A percentile compares a stretch with the other conserved stretches of the same genome.
Conservation (phyloP, 2,329 filamentous ascomycete species). For the Aspergillus sp. region DNA sequence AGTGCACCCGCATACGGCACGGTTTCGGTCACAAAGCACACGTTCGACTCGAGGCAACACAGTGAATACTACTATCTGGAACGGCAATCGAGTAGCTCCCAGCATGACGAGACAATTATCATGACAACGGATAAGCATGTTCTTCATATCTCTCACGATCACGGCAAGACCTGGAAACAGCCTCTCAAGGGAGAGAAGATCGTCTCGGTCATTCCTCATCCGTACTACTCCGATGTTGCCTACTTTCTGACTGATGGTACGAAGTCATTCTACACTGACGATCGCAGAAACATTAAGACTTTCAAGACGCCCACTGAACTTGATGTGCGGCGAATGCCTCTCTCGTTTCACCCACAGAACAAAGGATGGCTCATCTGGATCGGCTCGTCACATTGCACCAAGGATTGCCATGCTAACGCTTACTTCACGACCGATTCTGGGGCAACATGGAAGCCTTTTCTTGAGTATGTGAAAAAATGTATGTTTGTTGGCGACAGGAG, state of each 20-base stretch:
- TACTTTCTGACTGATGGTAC: constrained; percentile 72
- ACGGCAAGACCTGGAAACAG: constrained; percentile 78
- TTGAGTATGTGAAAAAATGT: constrained; percentile 70
- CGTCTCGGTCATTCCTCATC: constrained; percentile 69
- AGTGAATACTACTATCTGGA: constrained; percentile 69
- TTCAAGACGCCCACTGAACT: constrained; percentile 64
- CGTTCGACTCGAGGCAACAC: constrained; percentile 56
- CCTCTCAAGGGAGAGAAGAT: constrained; percentile 66
- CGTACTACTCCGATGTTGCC: constrained; percentile 73
- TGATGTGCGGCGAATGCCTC: constrained; percentile 45
- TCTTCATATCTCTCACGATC: constrained; percentile 71
- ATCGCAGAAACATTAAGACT: constrained; percentile 67
- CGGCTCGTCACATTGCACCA: constrained; percentile 62
- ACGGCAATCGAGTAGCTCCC: constrained; percentile 57
- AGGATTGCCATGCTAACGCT: constrained; percentile 64
- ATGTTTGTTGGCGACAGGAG: constrained; percentile 69
- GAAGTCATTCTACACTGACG: constrained; percentile 70
- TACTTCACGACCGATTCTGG: constrained; percentile 75
- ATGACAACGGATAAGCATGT: constrained; percentile 53
- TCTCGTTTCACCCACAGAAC: constrained; percentile 75
- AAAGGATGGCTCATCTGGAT: constrained; percentile 92
- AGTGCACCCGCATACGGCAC: constrained; percentile 55
- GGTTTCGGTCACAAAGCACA: constrained; percentile 54
- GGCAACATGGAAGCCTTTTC: constrained; percentile 66
- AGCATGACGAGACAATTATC: constrained; percentile 66